These are phyloP conservation scores for Apiospora marii DNA, from an alignment of 2,329 filamentous ascomycete genomes.

Conservation along the genomic window DNA sequence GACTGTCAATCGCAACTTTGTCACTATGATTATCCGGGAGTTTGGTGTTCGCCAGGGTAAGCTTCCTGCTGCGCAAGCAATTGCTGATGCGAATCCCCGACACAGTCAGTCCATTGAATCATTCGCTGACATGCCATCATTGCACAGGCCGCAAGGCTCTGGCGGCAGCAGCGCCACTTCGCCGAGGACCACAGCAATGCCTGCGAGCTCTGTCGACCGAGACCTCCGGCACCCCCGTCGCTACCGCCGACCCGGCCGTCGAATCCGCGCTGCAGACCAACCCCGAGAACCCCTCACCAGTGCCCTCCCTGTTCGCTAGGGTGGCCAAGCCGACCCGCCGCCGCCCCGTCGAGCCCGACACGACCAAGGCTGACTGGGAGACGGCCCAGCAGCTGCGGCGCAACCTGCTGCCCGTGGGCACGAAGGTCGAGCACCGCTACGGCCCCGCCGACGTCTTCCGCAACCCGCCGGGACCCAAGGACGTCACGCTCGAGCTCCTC, in stretches of 20 bases:
- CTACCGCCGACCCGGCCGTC: slow-evolving; percentile 33
- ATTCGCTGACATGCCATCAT: slow-evolving; percentile 33
- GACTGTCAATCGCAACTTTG: neutral
- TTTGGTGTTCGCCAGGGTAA: slow-evolving; percentile 42
- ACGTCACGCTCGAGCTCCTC: slow-evolving; percentile 89
- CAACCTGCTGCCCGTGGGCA: slow-evolving; percentile 57
- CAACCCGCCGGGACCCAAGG: slow-evolving; percentile 77
- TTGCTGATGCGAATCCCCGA: slow-evolving; percentile 22
- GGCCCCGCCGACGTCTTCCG: slow-evolving; percentile 70
- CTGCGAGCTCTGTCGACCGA: slow-evolving; percentile 51
- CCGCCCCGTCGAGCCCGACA: slow-evolving; percentile 37
- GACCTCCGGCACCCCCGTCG: slow-evolving; percentile 38
- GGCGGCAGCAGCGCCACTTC: slow-evolving; percentile 52
- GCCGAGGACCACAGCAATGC: slow-evolving; percentile 40
- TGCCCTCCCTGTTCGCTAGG: slow-evolving; percentile 39
- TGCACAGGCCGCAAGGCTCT: slow-evolving; percentile 61
- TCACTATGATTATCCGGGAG: slow-evolving; percentile 44
- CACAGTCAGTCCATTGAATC: slow-evolving; percentile 18
- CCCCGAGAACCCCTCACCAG: slow-evolving; percentile 29
- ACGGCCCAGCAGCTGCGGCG: slow-evolving; percentile 51
- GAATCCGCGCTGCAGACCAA: slow-evolving; percentile 32
- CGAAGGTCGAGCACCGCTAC: slow-evolving; percentile 63
- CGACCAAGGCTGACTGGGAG: slow-evolving; percentile 46
- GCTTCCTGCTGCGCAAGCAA: neutral
- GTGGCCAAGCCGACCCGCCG: slow-evolving; percentile 28